Evolutionary conservation across 768 basidiomycete species (phyloP).

Genomic region (Panellus pusillus): DNA sequence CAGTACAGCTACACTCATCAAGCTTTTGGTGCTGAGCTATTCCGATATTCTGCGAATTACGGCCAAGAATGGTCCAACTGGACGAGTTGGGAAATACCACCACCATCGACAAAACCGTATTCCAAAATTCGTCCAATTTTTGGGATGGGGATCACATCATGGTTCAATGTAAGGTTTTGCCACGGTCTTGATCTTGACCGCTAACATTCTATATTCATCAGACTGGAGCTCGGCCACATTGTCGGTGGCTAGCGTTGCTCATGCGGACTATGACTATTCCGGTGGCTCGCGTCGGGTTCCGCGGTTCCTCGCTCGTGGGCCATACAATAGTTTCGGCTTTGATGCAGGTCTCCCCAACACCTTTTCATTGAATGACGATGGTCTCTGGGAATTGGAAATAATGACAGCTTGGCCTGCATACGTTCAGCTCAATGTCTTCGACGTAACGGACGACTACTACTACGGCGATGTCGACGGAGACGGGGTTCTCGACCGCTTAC

Average conservation of each 20-base stretch:
- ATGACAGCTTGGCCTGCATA: constrained; percentile 91
- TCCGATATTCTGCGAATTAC: constrained; percentile 86
- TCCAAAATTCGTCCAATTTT: constrained; percentile 53
- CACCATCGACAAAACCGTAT: constrained; percentile 56
- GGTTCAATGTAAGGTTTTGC: constrained; percentile 70
- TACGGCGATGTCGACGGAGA: constrained; percentile 90
- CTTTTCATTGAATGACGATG: constrained; percentile 65
- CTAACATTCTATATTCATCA: constrained; percentile 27
- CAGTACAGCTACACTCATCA: constrained; percentile 78
- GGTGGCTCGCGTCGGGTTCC: constrained; percentile 73
- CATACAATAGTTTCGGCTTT: constrained; percentile 91
- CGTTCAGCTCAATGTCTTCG: constrained; percentile 88
- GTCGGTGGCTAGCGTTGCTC: constrained; percentile 66
- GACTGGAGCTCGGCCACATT: constrained; percentile 76
- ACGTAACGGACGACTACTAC: constrained; percentile 81
- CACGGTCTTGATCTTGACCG: neutral
- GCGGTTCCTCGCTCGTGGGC: constrained; percentile 83
- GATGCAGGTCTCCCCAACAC: constrained; percentile 74
- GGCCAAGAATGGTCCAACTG: constrained; percentile 85
- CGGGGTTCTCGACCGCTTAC: constrained; percentile 85
- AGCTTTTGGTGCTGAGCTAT: constrained; percentile 83
- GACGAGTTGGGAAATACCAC: constrained; percentile 77
- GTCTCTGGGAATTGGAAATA: constrained; percentile 83
- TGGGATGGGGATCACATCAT: constrained; percentile 87
- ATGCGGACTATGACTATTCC: constrained; percentile 69